Conservation (phyloP, 192 early-diverging fungal species). For the Phycomyces nitens region DNA sequence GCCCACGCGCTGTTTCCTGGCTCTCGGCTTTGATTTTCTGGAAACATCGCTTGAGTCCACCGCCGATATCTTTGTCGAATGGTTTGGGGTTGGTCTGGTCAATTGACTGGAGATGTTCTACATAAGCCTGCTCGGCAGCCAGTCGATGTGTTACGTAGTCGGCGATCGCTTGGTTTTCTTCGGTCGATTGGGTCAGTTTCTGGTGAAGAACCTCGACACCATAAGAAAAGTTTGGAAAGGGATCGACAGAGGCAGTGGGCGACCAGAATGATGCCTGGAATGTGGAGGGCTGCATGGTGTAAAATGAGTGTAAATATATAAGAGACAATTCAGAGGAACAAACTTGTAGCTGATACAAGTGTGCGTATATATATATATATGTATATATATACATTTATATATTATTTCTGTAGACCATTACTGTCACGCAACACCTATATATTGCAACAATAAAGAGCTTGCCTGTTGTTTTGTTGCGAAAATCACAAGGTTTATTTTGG, state of each 20-base stretch:
- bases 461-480: no score
- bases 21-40: constrained; percentile 10
- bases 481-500: no score
- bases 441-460: no score
- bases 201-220: constrained; percentile 12
- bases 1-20: constrained; percentile 5
- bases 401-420: no score
- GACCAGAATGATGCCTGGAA: constrained; percentile 15
- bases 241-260: not conserved
- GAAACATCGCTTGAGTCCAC: constrained; percentile 8
- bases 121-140: constrained; percentile 7
- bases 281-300: no score
- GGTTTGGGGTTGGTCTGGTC: not conserved
- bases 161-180: constrained; percentile 18
- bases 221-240: not conserved
- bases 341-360: no score
- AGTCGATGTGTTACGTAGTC: constrained; percentile 1
- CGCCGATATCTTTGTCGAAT: constrained; percentile 1
- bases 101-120: not conserved
- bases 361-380: no score
- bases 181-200: constrained; percentile 5
- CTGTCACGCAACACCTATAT: no score
- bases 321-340: no score
- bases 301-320: no score
- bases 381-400: no score